Evolutionary conservation across 2,329 filamentous ascomycete species (phyloP).

Genomic region (Diplodia mutila): DNA sequence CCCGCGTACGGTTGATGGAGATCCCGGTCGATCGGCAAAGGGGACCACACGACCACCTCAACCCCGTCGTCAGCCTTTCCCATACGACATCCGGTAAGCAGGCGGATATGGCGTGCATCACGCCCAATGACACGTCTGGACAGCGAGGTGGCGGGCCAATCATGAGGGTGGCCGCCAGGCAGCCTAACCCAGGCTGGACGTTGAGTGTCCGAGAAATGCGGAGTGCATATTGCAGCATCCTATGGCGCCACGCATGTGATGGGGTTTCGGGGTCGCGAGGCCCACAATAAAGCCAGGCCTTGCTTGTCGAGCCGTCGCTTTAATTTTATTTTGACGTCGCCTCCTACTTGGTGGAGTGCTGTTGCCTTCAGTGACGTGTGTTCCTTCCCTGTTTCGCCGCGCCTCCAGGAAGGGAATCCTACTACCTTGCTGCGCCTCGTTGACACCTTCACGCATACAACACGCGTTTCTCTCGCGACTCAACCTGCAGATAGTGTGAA

Average conservation of each 20-base stretch:
- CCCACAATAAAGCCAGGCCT: neutral
- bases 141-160: no score
- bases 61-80: neutral
- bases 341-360: neutral
- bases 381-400: neutral
- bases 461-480: neutral
- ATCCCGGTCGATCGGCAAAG: neutral
- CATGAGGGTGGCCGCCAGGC: no score
- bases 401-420: neutral
- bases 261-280: neutral
- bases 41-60: neutral
- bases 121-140: neutral
- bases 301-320: no score
- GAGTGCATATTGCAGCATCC: slow-evolving; percentile 13
- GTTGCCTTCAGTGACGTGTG: no score
- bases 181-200: neutral
- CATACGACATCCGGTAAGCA: neutral
- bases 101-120: neutral
- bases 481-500: neutral
- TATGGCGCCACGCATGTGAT: slow-evolving; percentile 21
- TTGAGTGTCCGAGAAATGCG: neutral
- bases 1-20: neutral
- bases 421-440: slow-evolving; percentile 6
- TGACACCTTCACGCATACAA: neutral
- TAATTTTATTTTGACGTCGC: neutral